These are phyloP conservation scores for Mucor plumbeus DNA, from an alignment of 371 early-diverging fungal species.

Conservation along the genomic window DNA sequence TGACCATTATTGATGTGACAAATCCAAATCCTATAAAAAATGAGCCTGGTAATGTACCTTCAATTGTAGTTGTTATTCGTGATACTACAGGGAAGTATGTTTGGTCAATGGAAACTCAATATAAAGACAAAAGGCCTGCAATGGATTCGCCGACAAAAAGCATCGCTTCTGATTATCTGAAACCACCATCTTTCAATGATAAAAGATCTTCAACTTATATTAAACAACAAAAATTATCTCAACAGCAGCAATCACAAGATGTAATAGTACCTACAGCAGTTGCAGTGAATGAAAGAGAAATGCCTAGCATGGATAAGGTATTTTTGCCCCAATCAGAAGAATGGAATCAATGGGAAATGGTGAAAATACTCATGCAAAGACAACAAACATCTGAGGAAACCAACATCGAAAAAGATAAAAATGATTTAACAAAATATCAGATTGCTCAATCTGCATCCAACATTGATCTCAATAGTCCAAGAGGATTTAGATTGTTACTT, in stretches of 20 bases:
- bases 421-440: conserved; percentile 10
- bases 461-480: conserved; percentile 39
- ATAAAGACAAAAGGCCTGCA: conserved; percentile 37
- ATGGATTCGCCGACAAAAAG: background rate
- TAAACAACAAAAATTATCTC: background rate
- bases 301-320: conserved; percentile 47
- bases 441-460: conserved; percentile 25
- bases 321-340: conserved; percentile 38
- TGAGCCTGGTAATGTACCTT: conserved; percentile 38
- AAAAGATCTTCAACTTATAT: background rate
- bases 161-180: background rate
- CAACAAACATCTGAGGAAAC: conserved; percentile 29
- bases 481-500: conserved; percentile 67
- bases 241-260: background rate
- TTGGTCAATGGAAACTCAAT: conserved; percentile 65
- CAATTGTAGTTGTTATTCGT: conserved; percentile 61
- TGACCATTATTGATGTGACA: conserved; percentile 54
- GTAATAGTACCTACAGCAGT: conserved; percentile 23
- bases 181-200: background rate
- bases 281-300: conserved; percentile 36
- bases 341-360: conserved; percentile 42
- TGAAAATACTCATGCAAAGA: conserved; percentile 34
- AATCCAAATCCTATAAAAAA: background rate
- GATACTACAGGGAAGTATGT: conserved; percentile 76
- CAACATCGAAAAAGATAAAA: background rate